Conservation (phyloP, 805 yeast species). For the Wickerhamiella sorbophila region DNA sequence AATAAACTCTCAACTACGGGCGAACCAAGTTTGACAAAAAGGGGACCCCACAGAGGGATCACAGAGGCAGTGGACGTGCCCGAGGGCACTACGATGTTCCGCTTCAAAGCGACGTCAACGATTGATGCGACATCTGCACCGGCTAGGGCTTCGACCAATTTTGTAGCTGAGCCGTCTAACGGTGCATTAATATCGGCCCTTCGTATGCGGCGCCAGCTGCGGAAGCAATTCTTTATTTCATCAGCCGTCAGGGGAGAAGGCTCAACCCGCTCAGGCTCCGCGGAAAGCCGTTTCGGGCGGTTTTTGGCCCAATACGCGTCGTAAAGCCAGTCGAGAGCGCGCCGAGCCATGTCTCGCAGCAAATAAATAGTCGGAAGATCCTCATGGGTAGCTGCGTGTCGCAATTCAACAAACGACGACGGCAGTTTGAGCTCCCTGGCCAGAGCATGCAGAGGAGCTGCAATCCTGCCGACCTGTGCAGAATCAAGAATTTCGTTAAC, state of each 20-base stretch:
- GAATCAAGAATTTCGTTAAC: slow-evolving; percentile 89
- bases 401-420: slow-evolving; percentile 67
- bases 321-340: slow-evolving; percentile 65
- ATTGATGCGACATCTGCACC: slow-evolving; percentile 3
- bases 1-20: slow-evolving; percentile 6
- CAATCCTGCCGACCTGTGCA: slow-evolving; percentile 60
- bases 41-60: slow-evolving; percentile 15
- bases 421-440: slow-evolving; percentile 64
- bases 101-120: slow-evolving; percentile 10
- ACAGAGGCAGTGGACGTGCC: slow-evolving; percentile 7
- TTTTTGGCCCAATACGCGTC: slow-evolving; percentile 49
- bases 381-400: slow-evolving; percentile 90
- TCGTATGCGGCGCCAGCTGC: slow-evolving; percentile 37
- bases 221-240: slow-evolving; percentile 28
- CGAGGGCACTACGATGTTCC: slow-evolving; percentile 15
- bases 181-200: slow-evolving; percentile 28
- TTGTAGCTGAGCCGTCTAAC: neutral
- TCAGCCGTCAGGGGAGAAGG: slow-evolving; percentile 12
- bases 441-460: slow-evolving; percentile 60
- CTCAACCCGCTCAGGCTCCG: slow-evolving; percentile 16
- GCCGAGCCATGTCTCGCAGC: slow-evolving; percentile 41
- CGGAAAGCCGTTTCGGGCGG: slow-evolving; percentile 5
- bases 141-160: neutral
- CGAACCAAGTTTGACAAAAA: slow-evolving; percentile 9
- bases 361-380: slow-evolving; percentile 54